phyloP scores from a whole-genome alignment of 306 rosid genomes.

The Lathyrus tuberosus region DNA sequence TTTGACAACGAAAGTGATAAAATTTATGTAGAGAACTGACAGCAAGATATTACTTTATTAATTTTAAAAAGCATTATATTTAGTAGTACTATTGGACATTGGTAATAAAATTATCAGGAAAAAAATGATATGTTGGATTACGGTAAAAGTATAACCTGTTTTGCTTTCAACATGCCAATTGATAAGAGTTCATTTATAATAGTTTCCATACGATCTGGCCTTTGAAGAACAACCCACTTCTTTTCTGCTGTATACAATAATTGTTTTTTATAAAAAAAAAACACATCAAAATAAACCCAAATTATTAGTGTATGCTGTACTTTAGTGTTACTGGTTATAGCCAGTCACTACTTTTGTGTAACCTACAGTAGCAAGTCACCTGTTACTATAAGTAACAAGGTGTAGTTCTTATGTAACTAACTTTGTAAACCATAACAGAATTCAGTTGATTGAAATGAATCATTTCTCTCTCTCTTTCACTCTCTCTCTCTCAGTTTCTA shows the following conservation, averaged over 20 bases:
- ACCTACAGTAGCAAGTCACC: too few species aligned
- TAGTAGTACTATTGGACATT: neutral
- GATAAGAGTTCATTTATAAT: conserved; percentile 79
- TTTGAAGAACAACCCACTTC: conserved; percentile 67
- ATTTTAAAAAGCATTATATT: neutral
- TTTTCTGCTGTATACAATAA: conserved; percentile 47
- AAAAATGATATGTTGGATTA: conserved; percentile 8
- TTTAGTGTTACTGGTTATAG: too few species aligned
- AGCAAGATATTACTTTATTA: conserved; percentile 22
- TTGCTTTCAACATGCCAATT: conserved; percentile 77
- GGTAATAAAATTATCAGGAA: conserved; percentile 9
- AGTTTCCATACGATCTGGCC: conserved; percentile 91
- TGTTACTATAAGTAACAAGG: too few species aligned
- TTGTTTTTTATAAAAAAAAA: neutral
- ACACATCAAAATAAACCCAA: too few species aligned
- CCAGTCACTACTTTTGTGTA: too few species aligned
- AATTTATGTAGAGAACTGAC: neutral
- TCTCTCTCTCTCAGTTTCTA: too few species aligned
- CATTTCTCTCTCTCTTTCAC: too few species aligned
- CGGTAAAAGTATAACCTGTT: conserved; percentile 59
- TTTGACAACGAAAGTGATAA: conserved; percentile 3
- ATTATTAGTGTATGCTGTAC: too few species aligned
- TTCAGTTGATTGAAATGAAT: too few species aligned
- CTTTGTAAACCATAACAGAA: too few species aligned
- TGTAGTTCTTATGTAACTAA: too few species aligned